Conservation (phyloP, 2,329 filamentous ascomycete species). For the Graphium sp. region DNA sequence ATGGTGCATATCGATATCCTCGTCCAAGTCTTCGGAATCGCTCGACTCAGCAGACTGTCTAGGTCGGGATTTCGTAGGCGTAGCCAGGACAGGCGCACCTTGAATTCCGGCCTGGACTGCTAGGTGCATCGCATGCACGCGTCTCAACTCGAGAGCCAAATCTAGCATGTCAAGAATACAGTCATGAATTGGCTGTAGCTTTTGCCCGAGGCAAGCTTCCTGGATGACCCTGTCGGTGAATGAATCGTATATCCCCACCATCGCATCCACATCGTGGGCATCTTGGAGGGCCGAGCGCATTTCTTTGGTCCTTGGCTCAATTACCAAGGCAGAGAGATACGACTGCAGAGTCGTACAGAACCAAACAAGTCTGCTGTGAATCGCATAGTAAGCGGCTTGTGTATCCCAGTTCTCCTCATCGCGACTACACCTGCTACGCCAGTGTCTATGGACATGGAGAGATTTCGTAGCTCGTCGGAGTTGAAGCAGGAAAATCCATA, state of each 20-base stretch:
- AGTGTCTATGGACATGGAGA: conserved; percentile 46
- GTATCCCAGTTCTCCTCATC: conserved; percentile 20
- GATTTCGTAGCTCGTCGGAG: conserved; percentile 52
- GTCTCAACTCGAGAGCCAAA: conserved; percentile 39
- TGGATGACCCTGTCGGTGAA: conserved; percentile 48
- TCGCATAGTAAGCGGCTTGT: conserved; percentile 32
- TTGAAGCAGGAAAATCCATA: conserved; percentile 67
- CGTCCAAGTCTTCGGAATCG: conserved; percentile 18
- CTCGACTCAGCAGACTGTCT: conserved; percentile 11
- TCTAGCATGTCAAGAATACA: conserved; percentile 64
- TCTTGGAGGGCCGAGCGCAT: conserved; percentile 40
- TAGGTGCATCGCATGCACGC: conserved; percentile 17
- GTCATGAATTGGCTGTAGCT: conserved; percentile 53
- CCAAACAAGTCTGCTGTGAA: conserved; percentile 59
- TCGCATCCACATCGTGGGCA: conserved; percentile 62
- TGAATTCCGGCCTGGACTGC: conserved; percentile 3
- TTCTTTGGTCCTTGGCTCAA: conserved; percentile 38
- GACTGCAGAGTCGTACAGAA: conserved; percentile 60
- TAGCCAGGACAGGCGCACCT: no score
- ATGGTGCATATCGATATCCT: conserved; percentile 11
- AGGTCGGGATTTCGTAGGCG: conserved; percentile 8
- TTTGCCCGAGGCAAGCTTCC: conserved; percentile 52
- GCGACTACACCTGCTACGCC: no score
- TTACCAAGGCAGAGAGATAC: conserved; percentile 59
- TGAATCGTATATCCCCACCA: conserved; percentile 52